These are phyloP conservation scores for Lactarius psammicola DNA, from an alignment of 768 basidiomycete species.

Conservation along the genomic window DNA sequence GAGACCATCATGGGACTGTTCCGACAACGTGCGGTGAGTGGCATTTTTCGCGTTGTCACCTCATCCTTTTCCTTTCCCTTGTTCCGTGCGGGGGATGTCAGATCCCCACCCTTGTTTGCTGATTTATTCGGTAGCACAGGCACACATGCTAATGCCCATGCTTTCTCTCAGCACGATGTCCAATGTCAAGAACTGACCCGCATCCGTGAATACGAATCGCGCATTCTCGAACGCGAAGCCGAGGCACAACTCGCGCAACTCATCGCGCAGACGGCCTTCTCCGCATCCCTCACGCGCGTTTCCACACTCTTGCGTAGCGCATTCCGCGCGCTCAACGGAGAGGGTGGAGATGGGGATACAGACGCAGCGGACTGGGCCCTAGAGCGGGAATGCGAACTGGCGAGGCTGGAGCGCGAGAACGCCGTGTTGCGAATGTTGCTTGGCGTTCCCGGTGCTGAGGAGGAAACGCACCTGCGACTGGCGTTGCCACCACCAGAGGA, in stretches of 20 bases:
- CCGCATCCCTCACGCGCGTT: constrained; percentile 65
- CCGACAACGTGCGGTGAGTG: constrained; percentile 83
- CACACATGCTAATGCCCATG: constrained; percentile 3
- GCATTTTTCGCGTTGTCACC: background rate
- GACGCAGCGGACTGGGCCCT: constrained; percentile 68
- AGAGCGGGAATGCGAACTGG: constrained; percentile 88
- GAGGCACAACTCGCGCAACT: constrained; percentile 60
- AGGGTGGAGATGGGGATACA: constrained; percentile 40
- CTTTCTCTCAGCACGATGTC: constrained; percentile 67
- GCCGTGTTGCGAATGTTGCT: constrained; percentile 71
- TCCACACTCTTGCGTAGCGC: constrained; percentile 68
- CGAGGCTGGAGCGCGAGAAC: constrained; percentile 86
- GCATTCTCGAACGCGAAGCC: constrained; percentile 74
- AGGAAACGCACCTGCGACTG: constrained; percentile 12
- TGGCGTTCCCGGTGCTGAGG: constrained; percentile 42
- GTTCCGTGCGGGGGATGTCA: background rate
- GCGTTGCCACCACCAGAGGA: constrained; percentile 20
- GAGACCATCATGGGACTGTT: constrained; percentile 94
- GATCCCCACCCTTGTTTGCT: background rate
- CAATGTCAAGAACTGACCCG: constrained; percentile 90
- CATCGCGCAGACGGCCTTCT: constrained; percentile 59
- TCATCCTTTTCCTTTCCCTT: background rate
- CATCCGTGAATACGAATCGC: constrained; percentile 86
- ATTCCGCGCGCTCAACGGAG: constrained; percentile 67
- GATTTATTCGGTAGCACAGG: background rate